These are phyloP conservation scores for Quercus berberidifolia DNA, from an alignment of 306 rosid genomes.

Conservation along the genomic window DNA sequence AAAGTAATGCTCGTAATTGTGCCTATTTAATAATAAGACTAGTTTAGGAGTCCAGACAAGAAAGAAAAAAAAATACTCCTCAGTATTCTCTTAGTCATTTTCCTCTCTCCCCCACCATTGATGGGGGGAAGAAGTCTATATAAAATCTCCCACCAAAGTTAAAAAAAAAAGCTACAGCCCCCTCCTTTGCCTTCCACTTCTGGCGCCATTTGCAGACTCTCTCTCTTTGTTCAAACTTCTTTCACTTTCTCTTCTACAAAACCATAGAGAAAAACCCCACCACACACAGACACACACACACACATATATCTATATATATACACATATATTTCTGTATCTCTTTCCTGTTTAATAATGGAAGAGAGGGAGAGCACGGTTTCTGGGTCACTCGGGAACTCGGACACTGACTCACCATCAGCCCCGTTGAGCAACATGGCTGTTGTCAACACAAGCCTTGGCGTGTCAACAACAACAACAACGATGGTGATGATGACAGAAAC, in stretches of 20 bases:
- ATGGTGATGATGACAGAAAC: background rate
- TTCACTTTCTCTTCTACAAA: slow-evolving; percentile 16
- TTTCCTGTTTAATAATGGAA: slow-evolving; percentile 37
- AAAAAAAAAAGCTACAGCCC: slow-evolving; percentile 12
- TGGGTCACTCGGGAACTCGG: slow-evolving; percentile 38
- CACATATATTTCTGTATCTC: too few relatives aligned
- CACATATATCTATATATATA: background rate
- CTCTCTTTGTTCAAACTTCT: slow-evolving; percentile 42
- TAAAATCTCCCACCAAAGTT: slow-evolving; percentile 31
- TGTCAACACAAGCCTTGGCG: slow-evolving; percentile 7
- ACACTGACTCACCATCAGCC: slow-evolving; percentile 28
- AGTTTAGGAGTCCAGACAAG: slow-evolving; percentile 45
- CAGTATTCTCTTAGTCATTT: slow-evolving; percentile 40
- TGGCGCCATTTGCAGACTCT: slow-evolving; percentile 74
- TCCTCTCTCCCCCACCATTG: slow-evolving; percentile 44
- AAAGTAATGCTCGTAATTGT: background rate
- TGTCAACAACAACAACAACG: background rate
- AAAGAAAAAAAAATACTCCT: background rate
- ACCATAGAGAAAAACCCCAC: background rate
- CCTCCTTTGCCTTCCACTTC: slow-evolving; percentile 24
- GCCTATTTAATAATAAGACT: background rate
- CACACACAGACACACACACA: background rate
- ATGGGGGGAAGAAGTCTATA: slow-evolving; percentile 52
- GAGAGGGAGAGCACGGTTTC: slow-evolving; percentile 37
- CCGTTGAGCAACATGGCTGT: slow-evolving; percentile 20